These are phyloP conservation scores for Mycena vitilis DNA, from an alignment of 768 basidiomycete species.

Conservation along the genomic window DNA sequence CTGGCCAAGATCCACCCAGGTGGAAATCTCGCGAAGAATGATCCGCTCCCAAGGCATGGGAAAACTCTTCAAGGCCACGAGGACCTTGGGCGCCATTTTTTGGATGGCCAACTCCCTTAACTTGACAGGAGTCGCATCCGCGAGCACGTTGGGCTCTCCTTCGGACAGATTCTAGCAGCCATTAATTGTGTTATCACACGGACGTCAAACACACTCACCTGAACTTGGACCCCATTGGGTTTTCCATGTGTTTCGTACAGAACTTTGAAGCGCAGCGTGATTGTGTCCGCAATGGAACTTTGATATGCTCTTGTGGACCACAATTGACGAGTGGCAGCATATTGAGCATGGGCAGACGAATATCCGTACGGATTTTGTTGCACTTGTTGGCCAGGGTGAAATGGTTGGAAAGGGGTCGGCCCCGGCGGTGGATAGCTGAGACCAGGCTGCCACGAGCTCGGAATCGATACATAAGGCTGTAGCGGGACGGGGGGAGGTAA, in stretches of 20 bases:
- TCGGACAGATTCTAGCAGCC: conserved; percentile 1
- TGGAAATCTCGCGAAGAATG: too few species aligned
- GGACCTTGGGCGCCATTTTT: too few species aligned
- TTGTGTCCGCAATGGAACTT: not conserved
- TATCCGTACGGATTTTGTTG: not conserved
- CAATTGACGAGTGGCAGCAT: not conserved
- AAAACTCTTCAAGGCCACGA: too few species aligned
- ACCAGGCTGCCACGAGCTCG: too few species aligned
- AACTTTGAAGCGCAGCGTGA: not conserved
- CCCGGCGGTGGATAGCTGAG: too few species aligned
- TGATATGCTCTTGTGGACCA: not conserved
- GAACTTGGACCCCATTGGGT: not conserved
- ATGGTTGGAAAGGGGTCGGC: too few species aligned
- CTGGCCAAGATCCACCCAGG: too few species aligned
- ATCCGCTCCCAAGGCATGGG: too few species aligned
- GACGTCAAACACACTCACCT: not conserved
- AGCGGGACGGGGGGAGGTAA: too few species aligned
- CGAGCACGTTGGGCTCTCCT: not conserved
- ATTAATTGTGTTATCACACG: not conserved
- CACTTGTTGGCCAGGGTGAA: too few species aligned
- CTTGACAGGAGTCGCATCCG: not conserved
- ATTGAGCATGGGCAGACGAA: not conserved
- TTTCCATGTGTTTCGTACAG: not conserved
- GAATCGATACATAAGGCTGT: too few species aligned
- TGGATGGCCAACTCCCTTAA: too few species aligned